Evolutionary conservation across 192 early-diverging fungal genomes (phyloP).

Genomic region (Coemansia sp.): DNA sequence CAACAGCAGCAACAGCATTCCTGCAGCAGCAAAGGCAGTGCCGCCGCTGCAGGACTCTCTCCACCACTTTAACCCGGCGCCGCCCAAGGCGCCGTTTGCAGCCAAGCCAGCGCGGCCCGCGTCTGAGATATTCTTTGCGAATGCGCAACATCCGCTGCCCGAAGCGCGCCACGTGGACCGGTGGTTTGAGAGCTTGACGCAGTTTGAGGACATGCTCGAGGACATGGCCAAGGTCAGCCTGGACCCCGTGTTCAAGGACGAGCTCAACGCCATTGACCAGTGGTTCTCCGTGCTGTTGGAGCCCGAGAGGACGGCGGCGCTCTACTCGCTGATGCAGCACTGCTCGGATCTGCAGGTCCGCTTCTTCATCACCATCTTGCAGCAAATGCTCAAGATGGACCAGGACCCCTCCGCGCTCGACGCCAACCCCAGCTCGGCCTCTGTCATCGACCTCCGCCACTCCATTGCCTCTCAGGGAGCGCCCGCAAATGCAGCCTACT

Average conservation of each 20-base stretch:
- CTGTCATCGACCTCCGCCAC: conserved; percentile 19
- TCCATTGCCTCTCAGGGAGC: conserved; percentile 40
- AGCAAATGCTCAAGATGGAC: conserved; percentile 91
- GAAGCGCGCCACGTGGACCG: conserved; percentile 65
- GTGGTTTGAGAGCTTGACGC: conserved; percentile 91
- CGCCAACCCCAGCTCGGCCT: conserved; percentile 25
- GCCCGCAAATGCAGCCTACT: conserved; percentile 1
- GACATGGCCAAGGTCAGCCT: conserved; percentile 83
- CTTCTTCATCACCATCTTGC: conserved; percentile 92
- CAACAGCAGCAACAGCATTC: conserved; percentile 15
- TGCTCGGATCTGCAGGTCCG: conserved; percentile 90
- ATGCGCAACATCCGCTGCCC: conserved; percentile 48
- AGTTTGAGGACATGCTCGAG: conserved; percentile 91
- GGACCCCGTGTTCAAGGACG: conserved; percentile 87
- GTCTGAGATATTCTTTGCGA: conserved; percentile 53
- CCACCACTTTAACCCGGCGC: conserved; percentile 22
- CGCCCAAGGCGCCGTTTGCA: conserved; percentile 36
- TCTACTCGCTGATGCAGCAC: conserved; percentile 92
- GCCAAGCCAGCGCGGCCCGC: conserved; percentile 36
- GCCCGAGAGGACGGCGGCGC: conserved; percentile 88
- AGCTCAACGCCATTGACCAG: conserved; percentile 90
- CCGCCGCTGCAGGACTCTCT: conserved; percentile 4
- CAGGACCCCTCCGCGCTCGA: conserved; percentile 61
- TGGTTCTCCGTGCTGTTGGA: conserved; percentile 93
- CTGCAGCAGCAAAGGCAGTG: background rate